Base-by-base conservation (phyloP, 352 stramenopile genomes). In the Pythium sukuiense region DNA sequence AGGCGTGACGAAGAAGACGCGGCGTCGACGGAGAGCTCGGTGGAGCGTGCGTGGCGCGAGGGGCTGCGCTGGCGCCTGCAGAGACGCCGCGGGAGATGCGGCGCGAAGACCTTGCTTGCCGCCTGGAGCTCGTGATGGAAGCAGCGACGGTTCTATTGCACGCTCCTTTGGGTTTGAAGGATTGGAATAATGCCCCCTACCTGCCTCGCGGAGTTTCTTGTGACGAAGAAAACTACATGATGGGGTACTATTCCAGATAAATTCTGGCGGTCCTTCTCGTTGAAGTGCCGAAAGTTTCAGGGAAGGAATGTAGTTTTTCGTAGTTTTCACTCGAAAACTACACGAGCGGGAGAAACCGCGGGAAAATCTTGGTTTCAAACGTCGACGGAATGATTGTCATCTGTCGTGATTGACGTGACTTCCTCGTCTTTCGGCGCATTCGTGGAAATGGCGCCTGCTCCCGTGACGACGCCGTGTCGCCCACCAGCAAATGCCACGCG, bases 121-220 rank as follows among this genome's bases (percentile, higher is more conserved):
- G 32, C 8, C 32, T 3, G 32, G 32, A 35, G 32, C 13, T 43
- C 37, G 2, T 43, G 37, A 43, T 49, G 12, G 41, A 49, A 49
- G 41, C 32, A 54, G 41, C 65, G 65, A 67, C 66, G 66, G 68
- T 72, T 72, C 66, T 59, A 72, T 72, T 46, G 55, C 66, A 58
- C 59, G 48, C 3, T n/a, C n/a, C n/a, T n/a, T 61, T 52, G 53
- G 53, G 18, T 45, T 59, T 30, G 33, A 45, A 61, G 52, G 33
- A 60, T 59, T 50, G 53, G 52, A 68, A 58, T 72, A 67, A 55
- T 72, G 60, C 66, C 66, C 65, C 65, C 46, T 43, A 7, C 24
- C 29, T 35, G 32, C n/a, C n/a, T n/a, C n/a, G n/a, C n/a, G n/a
- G n/a, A n/a, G 32, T 3, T 35, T 35, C 8, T 8, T 35, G 32